Evolutionary conservation across 129 eudicot genomes (phyloP).

Genomic region (Tagetes erecta): DNA sequence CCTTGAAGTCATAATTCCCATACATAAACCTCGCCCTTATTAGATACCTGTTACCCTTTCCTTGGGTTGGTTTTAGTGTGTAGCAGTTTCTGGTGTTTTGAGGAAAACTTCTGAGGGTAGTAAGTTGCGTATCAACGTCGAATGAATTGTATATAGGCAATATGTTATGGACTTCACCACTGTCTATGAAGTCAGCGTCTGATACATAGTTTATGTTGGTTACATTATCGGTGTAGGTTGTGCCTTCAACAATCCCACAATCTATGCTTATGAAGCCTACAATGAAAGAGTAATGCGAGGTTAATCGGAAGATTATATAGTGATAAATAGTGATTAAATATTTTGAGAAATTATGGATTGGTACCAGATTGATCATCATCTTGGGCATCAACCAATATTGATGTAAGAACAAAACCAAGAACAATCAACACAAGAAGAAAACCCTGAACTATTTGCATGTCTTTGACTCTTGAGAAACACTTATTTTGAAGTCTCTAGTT

Average conservation of each 20-base stretch:
- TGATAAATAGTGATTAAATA: neutral
- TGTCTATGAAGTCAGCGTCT: constrained; percentile 38
- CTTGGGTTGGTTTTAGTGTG: constrained; percentile 42
- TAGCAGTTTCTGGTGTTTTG: constrained; percentile 54
- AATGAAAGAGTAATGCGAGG: neutral
- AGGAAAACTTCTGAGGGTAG: constrained; percentile 56
- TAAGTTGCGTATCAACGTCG: constrained; percentile 13
- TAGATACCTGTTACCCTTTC: constrained; percentile 40
- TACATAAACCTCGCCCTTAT: constrained; percentile 50
- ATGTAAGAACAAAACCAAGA: neutral
- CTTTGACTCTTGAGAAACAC: neutral
- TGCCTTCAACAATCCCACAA: constrained; percentile 44
- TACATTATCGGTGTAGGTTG: constrained; percentile 31
- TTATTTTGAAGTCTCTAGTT: neutral
- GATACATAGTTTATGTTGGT: constrained; percentile 33
- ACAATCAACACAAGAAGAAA: neutral
- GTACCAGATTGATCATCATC: constrained; percentile 11
- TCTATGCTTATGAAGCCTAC: constrained; percentile 65
- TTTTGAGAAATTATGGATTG: neutral
- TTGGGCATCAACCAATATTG: constrained; percentile 2
- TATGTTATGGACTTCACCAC: constrained; percentile 36
- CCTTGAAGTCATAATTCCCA: constrained; percentile 50
- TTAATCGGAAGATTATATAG: neutral
- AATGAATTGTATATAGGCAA: constrained; percentile 22
- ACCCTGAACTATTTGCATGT: neutral